Evolutionary conservation across 352 stramenopile genomes (phyloP), one percentile per base, ranked within the genome.

Genomic region (Pythium plurisporium): DNA sequence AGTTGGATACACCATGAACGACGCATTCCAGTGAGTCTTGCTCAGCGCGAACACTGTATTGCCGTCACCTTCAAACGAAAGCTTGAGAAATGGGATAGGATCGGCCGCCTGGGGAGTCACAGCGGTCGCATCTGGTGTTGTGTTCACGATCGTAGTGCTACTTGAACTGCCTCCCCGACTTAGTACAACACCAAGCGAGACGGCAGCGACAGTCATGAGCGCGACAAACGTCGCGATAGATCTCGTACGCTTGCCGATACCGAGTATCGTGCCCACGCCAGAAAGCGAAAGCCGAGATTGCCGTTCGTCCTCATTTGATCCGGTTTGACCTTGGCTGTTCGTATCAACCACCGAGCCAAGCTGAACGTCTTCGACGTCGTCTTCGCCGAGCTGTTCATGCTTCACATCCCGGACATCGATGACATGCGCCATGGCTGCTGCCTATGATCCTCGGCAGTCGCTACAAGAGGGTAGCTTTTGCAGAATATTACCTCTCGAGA

Each of bases 1-100:
- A 14, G 75, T 89, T 29, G 81, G 74, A 36, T 85, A 86, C 37
- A 91, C 79, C 27, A 91, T 70, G 49, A 89, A 91, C 12, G 76
- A 85, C 15, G 65, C 55, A 52, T 86, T 86, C 74, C 73, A 87
- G 38, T 74, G 53, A 19, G 57, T 29, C 62, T 91, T 89, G 33
- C 60, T 70, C 15, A 91, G 55, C 10, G 78, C 65, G 50, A 90
- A 90, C 7, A 76, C 48, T 1, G 74, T 36, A 5, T 50, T 53
- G 14, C 69, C 65, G 15, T 60, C 47, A 15, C 69, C 55, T 20
- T 60, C 57, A 26, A 76, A 70, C 8, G 65, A 59, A n/a, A 82
- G 56, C 41, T 73, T 69, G 22, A 88, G 56, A 31, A 88, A 88
- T 12, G 69, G 55, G 0, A 49, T 37, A 3, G 53, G n/a, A 3